Percentiles rank a stretch among this genome's conserved stretches.
These are phyloP conservation scores for Tieghemiomyces parasiticus DNA, from an alignment of 192 early-diverging fungal genomes.

Conservation along the genomic window DNA sequence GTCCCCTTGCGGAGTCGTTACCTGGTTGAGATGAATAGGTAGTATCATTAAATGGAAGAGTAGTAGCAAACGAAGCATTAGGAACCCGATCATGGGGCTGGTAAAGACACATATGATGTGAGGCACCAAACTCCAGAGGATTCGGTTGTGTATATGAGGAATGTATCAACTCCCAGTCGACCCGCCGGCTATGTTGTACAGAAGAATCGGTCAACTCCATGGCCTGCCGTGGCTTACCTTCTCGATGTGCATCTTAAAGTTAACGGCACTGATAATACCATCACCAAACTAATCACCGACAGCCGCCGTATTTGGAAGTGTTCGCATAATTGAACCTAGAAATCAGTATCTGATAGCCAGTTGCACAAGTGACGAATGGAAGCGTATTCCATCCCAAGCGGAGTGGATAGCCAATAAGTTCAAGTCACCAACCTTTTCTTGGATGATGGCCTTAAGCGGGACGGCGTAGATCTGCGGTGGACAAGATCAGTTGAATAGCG, in stretches of 20 bases:
- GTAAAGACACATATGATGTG: background rate
- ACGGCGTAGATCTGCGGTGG: background rate
- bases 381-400: too few species aligned
- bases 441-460: constrained; percentile 1
- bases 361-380: too few species aligned
- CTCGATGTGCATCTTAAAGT: constrained; percentile 6
- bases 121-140: background rate
- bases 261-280: constrained; percentile 8
- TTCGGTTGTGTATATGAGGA: background rate
- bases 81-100: background rate
- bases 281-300: constrained; percentile 1
- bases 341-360: too few species aligned
- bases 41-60: background rate
- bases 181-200: background rate
- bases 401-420: too few species aligned
- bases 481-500: too few species aligned
- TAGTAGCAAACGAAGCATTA: background rate
- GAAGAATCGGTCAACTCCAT: background rate
- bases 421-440: constrained; percentile 1
- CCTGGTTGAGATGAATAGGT: background rate
- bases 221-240: background rate
- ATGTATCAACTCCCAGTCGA: background rate
- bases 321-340: too few species aligned
- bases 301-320: too few species aligned
- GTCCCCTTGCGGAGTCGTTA: background rate